Percentiles rank a stretch among this genome's conserved stretches.
phyloP scores from a whole-genome alignment of 2,329 filamentous ascomycete species.

The Aphanocladium album region DNA sequence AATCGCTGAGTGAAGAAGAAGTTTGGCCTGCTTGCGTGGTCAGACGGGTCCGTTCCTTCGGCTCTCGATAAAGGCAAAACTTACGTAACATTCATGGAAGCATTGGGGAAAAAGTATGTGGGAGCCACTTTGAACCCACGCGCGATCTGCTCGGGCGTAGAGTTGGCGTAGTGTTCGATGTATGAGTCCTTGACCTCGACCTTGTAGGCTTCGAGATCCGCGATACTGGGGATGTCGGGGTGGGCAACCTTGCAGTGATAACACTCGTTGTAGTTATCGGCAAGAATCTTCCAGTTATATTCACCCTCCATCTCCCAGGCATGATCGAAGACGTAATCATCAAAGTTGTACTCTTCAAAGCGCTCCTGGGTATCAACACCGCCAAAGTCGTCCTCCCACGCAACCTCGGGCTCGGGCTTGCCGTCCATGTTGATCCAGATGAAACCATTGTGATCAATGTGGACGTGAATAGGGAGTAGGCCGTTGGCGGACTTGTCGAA shows the following conservation, averaged over 20 bases:
- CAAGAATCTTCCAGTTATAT: constrained; percentile 57
- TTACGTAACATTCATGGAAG: constrained; percentile 46
- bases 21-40: constrained; percentile 38
- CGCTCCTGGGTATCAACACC: constrained; percentile 41
- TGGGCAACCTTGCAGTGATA: constrained; percentile 59
- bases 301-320: constrained; percentile 51
- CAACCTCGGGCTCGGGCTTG: constrained; percentile 37
- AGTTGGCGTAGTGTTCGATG: constrained; percentile 46
- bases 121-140: constrained; percentile 40
- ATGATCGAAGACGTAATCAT: constrained; percentile 53
- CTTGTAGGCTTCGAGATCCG: constrained; percentile 51
- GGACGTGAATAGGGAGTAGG: constrained; percentile 45
- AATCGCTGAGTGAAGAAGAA: constrained; percentile 62
- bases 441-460: constrained; percentile 44
- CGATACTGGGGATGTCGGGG: constrained; percentile 51
- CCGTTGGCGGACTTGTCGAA: constrained; percentile 49
- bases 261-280: constrained; percentile 63
- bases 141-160: constrained; percentile 43
- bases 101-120: constrained; percentile 48
- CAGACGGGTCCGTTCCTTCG: background rate
- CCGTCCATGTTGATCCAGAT: constrained; percentile 54
- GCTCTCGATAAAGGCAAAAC: constrained; percentile 16
- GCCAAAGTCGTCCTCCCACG: constrained; percentile 49
- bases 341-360: constrained; percentile 42
- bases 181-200: constrained; percentile 44